A percentile compares a stretch with the other conserved stretches of the same genome.
Evolutionary conservation across 2,329 filamentous ascomycete genomes (phyloP).

Genomic region (Monilinia fructicola): DNA sequence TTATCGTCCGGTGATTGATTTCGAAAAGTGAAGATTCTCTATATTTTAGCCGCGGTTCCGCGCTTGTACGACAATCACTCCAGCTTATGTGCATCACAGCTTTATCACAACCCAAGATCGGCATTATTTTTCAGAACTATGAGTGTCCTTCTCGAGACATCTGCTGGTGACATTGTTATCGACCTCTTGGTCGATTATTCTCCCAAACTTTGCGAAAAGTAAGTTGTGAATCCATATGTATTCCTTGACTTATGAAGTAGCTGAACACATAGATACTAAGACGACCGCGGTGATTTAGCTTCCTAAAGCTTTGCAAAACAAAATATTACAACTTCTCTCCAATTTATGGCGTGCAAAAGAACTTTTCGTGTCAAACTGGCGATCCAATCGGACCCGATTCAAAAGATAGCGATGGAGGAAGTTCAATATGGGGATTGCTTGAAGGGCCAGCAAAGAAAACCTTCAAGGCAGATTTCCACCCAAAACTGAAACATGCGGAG

Average conservation of each 20-base stretch:
- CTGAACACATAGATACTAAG: slow-evolving; percentile 58
- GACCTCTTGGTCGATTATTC: slow-evolving; percentile 87
- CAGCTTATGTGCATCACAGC: slow-evolving; percentile 12
- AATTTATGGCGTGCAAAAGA: slow-evolving; percentile 86
- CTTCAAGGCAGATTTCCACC: slow-evolving; percentile 81
- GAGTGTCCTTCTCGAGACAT: slow-evolving; percentile 94
- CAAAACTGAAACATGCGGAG: slow-evolving; percentile 84
- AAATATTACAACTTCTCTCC: slow-evolving; percentile 99
- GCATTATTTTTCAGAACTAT: slow-evolving; percentile 49
- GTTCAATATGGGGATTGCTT: slow-evolving; percentile 86
- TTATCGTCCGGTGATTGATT: slow-evolving; percentile 9
- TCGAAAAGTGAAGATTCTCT: slow-evolving; percentile 7
- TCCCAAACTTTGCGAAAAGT: slow-evolving; percentile 94
- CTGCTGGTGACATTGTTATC: slow-evolving; percentile 88
- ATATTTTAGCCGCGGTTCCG: slow-evolving; percentile 17
- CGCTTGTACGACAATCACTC: slow-evolving; percentile 16
- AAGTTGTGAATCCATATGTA: slow-evolving; percentile 45
- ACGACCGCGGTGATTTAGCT: slow-evolving; percentile 58
- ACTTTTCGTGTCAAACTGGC: slow-evolving; percentile 95
- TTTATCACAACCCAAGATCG: background rate
- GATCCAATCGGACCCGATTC: slow-evolving; percentile 88
- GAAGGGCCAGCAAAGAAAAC: slow-evolving; percentile 69
- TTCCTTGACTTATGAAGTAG: slow-evolving; percentile 36
- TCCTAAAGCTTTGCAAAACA: slow-evolving; percentile 96
- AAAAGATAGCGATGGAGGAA: slow-evolving; percentile 83